Evolutionary conservation across 306 rosid species (phyloP), one percentile per base, ranked within the genome.

Genomic region (Glycine tomentella): DNA sequence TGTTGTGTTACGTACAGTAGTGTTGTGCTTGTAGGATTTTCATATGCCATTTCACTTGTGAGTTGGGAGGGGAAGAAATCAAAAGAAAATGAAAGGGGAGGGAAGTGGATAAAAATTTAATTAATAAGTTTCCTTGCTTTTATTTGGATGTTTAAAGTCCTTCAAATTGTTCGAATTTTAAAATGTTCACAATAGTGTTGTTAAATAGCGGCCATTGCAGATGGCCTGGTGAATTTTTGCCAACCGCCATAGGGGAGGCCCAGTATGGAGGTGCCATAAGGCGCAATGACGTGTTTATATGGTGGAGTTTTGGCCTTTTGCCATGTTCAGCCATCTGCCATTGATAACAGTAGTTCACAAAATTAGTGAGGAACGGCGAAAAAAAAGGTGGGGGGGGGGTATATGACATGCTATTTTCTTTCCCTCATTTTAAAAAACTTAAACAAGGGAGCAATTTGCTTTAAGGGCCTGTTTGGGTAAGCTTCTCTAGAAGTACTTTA

Each of bases 21-120:
- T 51, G 4, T 8, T 49, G 7, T 52, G 16, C 48, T 13, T 46
- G 71, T 74, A 58, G 64, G n/a, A 38, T 34, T 63, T 33, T 63
- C 6, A 2, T n/a, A n/a, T 56, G 13, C 4, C 67, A n/a, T 62
- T 76, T 64, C 33, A 50, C 15, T 77, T 40, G 61, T 42, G 58
- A 25, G 59, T 31, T 72, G 62, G 58, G 56, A 46, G 20, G 75
- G 25, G 75, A 70, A 25, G 44, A 12, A 70, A 25, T 50, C 12
- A 12, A 31, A 25, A 70, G 10, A n/a, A 11, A 20, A 44, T 44
- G 11, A 48, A 33, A 13, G 63, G 48, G 46, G 62, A 33, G 7
- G 59, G 62, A 71, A 33, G 46, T 48, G 44, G 44, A 38, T 38
- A 38, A 4, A 31, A 25, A 4, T 59, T 20, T 25, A 57, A 17